Percentiles rank a stretch among this genome's conserved stretches.
Conservation (phyloP, 495 filamentous ascomycete genomes). For the Penicillium lagena region DNA sequence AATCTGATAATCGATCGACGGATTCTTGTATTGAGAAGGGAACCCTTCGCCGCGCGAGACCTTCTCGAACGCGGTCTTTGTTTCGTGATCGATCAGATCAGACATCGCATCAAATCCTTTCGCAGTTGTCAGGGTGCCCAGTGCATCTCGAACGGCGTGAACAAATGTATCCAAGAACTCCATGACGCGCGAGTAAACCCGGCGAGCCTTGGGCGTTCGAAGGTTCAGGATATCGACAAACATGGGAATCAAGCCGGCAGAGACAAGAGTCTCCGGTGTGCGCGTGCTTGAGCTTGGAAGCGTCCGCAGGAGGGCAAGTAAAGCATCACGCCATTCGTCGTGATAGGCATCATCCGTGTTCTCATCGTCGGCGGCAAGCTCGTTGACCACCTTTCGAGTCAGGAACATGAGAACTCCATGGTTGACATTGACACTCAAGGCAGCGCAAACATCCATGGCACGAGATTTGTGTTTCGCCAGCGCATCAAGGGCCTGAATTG, state of each 20-base stretch:
- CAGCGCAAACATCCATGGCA: conserved; percentile 72
- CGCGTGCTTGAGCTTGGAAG: conserved; percentile 64
- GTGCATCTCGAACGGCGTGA: conserved; percentile 72
- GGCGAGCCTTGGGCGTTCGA: conserved; percentile 73
- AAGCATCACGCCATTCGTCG: conserved; percentile 82
- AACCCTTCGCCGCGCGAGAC: conserved; percentile 66
- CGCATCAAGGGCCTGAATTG: conserved; percentile 72
- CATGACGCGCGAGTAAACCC: conserved; percentile 72
- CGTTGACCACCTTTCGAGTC: conserved; percentile 79
- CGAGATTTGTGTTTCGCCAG: conserved; percentile 72
- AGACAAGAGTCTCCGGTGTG: conserved; percentile 67
- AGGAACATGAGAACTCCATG: conserved; percentile 95
- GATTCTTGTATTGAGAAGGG: conserved; percentile 67
- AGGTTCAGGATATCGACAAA: conserved; percentile 85
- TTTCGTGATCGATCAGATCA: conserved; percentile 74
- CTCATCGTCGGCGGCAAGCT: conserved; percentile 58
- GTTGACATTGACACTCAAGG: conserved; percentile 87
- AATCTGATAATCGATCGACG: conserved; percentile 83
- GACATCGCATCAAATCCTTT: conserved; percentile 83
- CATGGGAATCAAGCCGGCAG: conserved; percentile 81
- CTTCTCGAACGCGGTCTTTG: conserved; percentile 60
- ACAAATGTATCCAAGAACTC: conserved; percentile 81
- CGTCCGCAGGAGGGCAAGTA: conserved; percentile 74
- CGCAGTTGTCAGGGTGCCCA: conserved; percentile 68
- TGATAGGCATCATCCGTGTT: conserved; percentile 51